Evolutionary conservation across 331 rosid genomes (phyloP).

Genomic region (Pyracantha coccinea): DNA sequence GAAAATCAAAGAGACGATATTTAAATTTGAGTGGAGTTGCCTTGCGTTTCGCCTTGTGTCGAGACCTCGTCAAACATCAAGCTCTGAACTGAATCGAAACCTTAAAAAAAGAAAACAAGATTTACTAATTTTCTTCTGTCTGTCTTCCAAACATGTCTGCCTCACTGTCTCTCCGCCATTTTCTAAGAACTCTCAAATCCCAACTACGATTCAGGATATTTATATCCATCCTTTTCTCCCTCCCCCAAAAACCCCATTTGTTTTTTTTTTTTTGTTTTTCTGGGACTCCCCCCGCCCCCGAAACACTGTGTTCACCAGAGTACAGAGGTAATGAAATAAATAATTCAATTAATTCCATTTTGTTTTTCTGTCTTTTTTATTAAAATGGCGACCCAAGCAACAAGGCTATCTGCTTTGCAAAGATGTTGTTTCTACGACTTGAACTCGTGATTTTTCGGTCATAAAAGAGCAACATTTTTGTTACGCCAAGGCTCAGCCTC

Average conservation of each 20-base stretch:
- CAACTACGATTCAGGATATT: conserved; percentile 12
- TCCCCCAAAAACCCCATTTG: neutral
- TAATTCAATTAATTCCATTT: too few species aligned
- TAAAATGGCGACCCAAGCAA: too few species aligned
- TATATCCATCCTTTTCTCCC: conserved; percentile 15
- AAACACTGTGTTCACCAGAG: neutral
- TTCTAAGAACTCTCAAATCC: conserved; percentile 6
- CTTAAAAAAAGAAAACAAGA: neutral
- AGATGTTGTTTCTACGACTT: fast-evolving
- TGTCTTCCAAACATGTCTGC: conserved; percentile 6
- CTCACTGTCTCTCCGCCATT: conserved; percentile 21
- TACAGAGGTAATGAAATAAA: conserved; percentile 13
- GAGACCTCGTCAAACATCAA: conserved; percentile 34
- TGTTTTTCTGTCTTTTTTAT: too few species aligned
- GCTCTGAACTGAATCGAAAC: neutral
- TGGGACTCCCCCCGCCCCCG: neutral
- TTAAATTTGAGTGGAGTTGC: conserved; percentile 4
- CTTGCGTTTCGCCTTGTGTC: conserved; percentile 14
- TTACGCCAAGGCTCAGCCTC: too few species aligned
- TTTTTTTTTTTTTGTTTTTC: neutral
- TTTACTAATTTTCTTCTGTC: neutral
- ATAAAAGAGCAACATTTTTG: too few species aligned
- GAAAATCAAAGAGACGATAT: too few species aligned
- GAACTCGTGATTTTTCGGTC: too few species aligned
- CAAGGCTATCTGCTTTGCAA: too few species aligned